A percentile compares a stretch with the other conserved stretches of the same genome.
These are phyloP conservation scores for Microsporum canis DNA, from an alignment of 2,329 filamentous ascomycete genomes.

Conservation along the genomic window DNA sequence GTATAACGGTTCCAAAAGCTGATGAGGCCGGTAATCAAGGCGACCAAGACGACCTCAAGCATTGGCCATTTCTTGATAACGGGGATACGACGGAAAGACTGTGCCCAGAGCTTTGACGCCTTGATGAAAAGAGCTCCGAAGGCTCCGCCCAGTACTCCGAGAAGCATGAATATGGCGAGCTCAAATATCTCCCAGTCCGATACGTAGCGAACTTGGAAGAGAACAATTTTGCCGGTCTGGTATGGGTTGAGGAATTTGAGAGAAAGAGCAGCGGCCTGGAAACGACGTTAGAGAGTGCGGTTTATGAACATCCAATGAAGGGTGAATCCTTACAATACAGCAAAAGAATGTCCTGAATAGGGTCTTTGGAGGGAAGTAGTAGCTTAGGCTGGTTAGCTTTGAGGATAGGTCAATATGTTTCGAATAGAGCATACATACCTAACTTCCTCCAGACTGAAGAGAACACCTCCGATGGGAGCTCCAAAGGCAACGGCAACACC, in stretches of 20 bases:
- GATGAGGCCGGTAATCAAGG: constrained; percentile 67
- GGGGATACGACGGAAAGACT: constrained; percentile 69
- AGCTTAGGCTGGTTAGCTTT: constrained; percentile 38
- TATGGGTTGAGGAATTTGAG: constrained; percentile 95
- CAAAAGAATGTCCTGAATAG: constrained; percentile 97
- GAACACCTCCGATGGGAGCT: constrained; percentile 81
- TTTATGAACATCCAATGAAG: neutral
- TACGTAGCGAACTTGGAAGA: constrained; percentile 86
- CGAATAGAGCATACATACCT: constrained; percentile 27
- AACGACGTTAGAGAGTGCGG: neutral
- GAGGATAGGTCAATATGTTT: neutral
- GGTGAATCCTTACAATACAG: constrained; percentile 57
- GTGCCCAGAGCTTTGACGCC: constrained; percentile 79
- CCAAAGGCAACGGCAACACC: constrained; percentile 92
- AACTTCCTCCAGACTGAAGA: constrained; percentile 93
- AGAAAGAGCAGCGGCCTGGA: constrained; percentile 60
- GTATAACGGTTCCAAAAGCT: constrained; percentile 93
- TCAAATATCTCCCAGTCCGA: constrained; percentile 94
- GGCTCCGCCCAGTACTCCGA: constrained; percentile 74
- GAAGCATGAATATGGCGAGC: constrained; percentile 68
- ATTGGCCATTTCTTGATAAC: constrained; percentile 74
- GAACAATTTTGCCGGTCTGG: constrained; percentile 88
- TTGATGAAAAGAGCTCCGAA: constrained; percentile 93
- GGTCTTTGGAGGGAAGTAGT: constrained; percentile 96
- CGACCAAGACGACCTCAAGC: constrained; percentile 78